Evolutionary conservation across 2,329 filamentous ascomycete genomes (phyloP).

Genomic region (Sordariomycetes sp.): DNA sequence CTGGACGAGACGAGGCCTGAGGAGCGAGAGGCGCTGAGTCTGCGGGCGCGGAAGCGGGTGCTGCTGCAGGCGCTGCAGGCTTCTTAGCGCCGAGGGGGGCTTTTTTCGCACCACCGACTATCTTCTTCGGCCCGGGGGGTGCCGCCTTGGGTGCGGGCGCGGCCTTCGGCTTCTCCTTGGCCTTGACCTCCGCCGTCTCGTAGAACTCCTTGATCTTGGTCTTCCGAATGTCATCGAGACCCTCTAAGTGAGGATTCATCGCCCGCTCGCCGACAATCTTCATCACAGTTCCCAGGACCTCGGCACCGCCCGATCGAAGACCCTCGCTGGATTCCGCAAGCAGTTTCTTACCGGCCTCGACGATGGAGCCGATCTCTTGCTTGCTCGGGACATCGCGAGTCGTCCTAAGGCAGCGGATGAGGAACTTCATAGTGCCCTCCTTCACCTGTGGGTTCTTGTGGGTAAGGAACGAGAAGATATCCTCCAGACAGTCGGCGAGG

Average conservation of each 20-base stretch:
- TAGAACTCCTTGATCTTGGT: constrained; percentile 91
- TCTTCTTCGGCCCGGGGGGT: constrained; percentile 35
- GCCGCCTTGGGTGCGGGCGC: constrained; percentile 47
- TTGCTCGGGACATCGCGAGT: constrained; percentile 78
- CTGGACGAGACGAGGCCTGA: constrained; percentile 43
- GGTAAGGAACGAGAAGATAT: constrained; percentile 71
- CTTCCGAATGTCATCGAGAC: constrained; percentile 90
- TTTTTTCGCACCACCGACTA: constrained; percentile 13
- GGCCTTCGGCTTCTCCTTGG: constrained; percentile 66
- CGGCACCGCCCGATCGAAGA: constrained; percentile 79
- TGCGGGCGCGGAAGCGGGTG: constrained; percentile 26
- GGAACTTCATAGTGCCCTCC: constrained; percentile 85
- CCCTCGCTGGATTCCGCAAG: constrained; percentile 81
- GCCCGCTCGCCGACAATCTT: constrained; percentile 96
- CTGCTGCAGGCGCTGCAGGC: constrained; percentile 22
- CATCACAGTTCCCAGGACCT: constrained; percentile 90
- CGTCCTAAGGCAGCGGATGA: constrained; percentile 77
- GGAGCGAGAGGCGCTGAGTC: constrained; percentile 45
- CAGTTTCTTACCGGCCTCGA: constrained; percentile 82
- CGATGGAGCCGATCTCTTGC: constrained; percentile 71
- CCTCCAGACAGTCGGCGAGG: constrained; percentile 80
- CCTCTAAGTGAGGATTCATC: constrained; percentile 88
- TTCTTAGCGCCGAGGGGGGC: constrained; percentile 30
- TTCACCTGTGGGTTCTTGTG: constrained; percentile 99
- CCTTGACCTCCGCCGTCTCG: constrained; percentile 45